Conservation (phyloP, 805 yeast species). For the Starmerella stigmatis region DNA sequence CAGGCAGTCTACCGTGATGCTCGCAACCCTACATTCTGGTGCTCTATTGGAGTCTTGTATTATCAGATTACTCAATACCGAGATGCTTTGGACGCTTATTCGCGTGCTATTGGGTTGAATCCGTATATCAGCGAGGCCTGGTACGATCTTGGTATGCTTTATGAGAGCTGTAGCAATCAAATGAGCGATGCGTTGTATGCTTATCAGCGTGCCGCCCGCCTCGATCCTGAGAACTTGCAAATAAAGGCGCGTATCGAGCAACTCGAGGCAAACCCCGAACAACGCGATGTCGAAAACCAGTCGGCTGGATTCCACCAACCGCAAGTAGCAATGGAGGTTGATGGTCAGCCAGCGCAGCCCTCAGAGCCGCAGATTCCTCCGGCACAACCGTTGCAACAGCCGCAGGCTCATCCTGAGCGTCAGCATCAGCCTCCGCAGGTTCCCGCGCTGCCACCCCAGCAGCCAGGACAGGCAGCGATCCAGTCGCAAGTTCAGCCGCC, state of each 20-base stretch:
- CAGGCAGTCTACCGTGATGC: slow-evolving; percentile 96
- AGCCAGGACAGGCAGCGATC: not conserved
- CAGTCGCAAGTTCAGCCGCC: slow-evolving; percentile 4
- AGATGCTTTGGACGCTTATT: slow-evolving; percentile 95
- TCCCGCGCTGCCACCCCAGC: not conserved
- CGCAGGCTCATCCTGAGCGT: slow-evolving; percentile 6
- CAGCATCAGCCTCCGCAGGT: slow-evolving; percentile 2
- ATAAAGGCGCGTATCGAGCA: slow-evolving; percentile 88
- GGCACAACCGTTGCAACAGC: slow-evolving; percentile 17
- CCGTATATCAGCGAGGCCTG: slow-evolving; percentile 96
- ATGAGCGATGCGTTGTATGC: slow-evolving; percentile 93
- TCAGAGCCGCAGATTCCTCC: slow-evolving; percentile 23
- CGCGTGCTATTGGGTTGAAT: slow-evolving; percentile 88
- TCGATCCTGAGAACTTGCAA: slow-evolving; percentile 90
- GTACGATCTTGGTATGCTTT: slow-evolving; percentile 95
- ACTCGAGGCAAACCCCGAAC: slow-evolving; percentile 45
- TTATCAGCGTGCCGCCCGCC: slow-evolving; percentile 87
- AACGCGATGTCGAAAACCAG: slow-evolving; percentile 33
- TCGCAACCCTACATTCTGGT: slow-evolving; percentile 97
- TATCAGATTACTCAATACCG: slow-evolving; percentile 93
- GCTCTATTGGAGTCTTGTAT: slow-evolving; percentile 86
- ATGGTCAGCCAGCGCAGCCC: slow-evolving; percentile 16
- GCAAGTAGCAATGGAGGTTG: slow-evolving; percentile 34
- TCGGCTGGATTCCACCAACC: not conserved
- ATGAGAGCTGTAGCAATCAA: slow-evolving; percentile 96